Evolutionary conservation across 2,329 filamentous ascomycete genomes (phyloP).

Genomic region (Xylariaceae sp.): DNA sequence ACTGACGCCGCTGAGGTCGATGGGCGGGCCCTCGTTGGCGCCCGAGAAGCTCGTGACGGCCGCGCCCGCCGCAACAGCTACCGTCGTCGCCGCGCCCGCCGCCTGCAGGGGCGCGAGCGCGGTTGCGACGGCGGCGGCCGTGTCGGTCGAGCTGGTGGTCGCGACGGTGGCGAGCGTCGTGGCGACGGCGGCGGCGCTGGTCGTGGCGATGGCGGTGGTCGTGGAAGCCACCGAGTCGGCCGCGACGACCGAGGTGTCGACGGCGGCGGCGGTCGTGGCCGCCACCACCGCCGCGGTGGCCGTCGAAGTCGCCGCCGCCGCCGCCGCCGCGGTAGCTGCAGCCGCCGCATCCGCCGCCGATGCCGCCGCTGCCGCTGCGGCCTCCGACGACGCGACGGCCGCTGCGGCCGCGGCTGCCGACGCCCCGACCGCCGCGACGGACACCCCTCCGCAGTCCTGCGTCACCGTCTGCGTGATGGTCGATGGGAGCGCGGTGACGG

Average conservation of each 20-base stretch:
- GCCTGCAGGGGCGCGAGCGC: constrained; percentile 7
- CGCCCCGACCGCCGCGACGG: constrained; percentile 22
- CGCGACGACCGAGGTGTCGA: not conserved
- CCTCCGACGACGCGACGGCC: constrained; percentile 15
- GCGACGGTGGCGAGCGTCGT: constrained; percentile 5
- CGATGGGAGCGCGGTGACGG: constrained; percentile 27
- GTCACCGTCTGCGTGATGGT: constrained; percentile 18
- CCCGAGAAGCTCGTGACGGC: constrained; percentile 18
- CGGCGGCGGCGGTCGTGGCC: not conserved
- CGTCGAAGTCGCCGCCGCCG: constrained; percentile 5
- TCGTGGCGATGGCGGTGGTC: not conserved
- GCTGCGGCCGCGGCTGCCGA: constrained; percentile 14
- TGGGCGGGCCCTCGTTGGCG: constrained; percentile 19
- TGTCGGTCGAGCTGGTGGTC: constrained; percentile 7
- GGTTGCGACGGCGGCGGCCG: constrained; percentile 8
- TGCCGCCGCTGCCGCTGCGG: constrained; percentile 17
- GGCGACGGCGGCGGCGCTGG: constrained; percentile 4
- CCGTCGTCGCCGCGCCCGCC: not conserved
- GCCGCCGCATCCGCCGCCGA: constrained; percentile 12
- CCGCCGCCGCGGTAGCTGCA: constrained; percentile 3
- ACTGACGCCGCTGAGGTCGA: constrained; percentile 18
- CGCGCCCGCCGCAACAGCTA: not conserved
- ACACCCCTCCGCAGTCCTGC: constrained; percentile 21
- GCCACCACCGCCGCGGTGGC: constrained; percentile 2
- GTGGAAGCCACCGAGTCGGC: constrained; percentile 1